These are phyloP conservation scores for Mallotus nudiflorus DNA, from an alignment of 345 rosid genomes.

Conservation along the genomic window DNA sequence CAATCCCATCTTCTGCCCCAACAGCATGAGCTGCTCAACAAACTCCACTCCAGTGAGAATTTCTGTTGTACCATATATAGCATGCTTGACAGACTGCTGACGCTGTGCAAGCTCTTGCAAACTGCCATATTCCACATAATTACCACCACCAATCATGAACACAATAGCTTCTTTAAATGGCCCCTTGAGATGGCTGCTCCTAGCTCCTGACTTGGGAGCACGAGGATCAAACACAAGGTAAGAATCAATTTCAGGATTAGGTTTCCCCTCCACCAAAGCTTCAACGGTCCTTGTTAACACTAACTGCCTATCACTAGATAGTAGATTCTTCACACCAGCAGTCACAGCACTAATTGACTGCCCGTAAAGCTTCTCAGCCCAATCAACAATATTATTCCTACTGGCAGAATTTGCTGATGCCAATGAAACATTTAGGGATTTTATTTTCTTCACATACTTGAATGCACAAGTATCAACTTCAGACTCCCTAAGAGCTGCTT, in stretches of 20 bases:
- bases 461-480: constrained; percentile 86
- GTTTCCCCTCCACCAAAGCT: constrained; percentile 91
- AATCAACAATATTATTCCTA: constrained; percentile 94
- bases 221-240: constrained; percentile 88
- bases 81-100: constrained; percentile 81
- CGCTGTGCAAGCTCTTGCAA: constrained; percentile 84
- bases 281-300: constrained; percentile 89
- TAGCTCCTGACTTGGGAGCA: constrained; percentile 78
- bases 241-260: constrained; percentile 86
- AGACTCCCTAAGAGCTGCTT: constrained; percentile 81
- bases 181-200: constrained; percentile 73
- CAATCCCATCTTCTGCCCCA: constrained; percentile 98
- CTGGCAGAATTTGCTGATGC: constrained; percentile 90
- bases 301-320: constrained; percentile 82
- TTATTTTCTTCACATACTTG: constrained; percentile 95
- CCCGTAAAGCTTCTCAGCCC: constrained; percentile 98
- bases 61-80: constrained; percentile 92
- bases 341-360: constrained; percentile 95
- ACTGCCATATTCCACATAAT: constrained; percentile 89
- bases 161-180: constrained; percentile 96
- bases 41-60: constrained; percentile 87
- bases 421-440: constrained; percentile 80
- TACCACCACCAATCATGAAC: constrained; percentile 98
- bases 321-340: constrained; percentile 93
- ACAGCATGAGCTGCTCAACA: constrained; percentile 75